phyloP scores from a whole-genome alignment of 176 grass and related monocot genomes.

The Bromus sterilis region DNA sequence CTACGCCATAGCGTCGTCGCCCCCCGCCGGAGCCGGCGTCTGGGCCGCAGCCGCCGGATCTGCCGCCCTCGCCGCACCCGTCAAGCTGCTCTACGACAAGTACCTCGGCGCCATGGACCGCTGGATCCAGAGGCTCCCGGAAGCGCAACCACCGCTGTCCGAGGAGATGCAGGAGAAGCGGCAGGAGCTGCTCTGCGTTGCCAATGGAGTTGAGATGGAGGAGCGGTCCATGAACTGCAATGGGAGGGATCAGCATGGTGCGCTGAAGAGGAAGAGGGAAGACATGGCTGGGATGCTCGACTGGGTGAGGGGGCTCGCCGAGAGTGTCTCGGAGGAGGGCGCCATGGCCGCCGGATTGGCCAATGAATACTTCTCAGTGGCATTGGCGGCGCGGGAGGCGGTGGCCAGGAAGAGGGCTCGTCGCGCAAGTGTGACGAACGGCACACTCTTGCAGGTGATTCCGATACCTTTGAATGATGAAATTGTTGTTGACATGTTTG shows the following conservation, averaged over 20 bases:
- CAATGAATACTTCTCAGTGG: conserved; percentile 14
- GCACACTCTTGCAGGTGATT: conserved; percentile 30
- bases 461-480: background rate
- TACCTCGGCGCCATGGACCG: conserved; percentile 46
- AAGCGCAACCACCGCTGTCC: conserved; percentile 17
- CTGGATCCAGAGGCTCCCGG: conserved; percentile 33
- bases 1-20: conserved; percentile 9
- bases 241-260: background rate
- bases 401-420: conserved; percentile 24
- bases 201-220: background rate
- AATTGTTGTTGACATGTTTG: background rate
- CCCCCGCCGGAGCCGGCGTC: background rate
- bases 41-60: conserved; percentile 42
- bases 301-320: conserved; percentile 36
- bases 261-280: conserved; percentile 40
- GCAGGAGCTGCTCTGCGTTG: conserved; percentile 13
- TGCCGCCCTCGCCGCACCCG: background rate
- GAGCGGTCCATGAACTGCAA: conserved; percentile 9
- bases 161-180: background rate
- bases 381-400: conserved; percentile 3
- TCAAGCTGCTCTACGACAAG: conserved; percentile 54
- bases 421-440: background rate
- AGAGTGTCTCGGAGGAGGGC: background rate
- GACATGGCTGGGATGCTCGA: conserved; percentile 39
- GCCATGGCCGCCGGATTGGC: background rate